phyloP scores from a whole-genome alignment of 1,284 basidiomycete genomes.

The Apiotrichum montevideense region DNA sequence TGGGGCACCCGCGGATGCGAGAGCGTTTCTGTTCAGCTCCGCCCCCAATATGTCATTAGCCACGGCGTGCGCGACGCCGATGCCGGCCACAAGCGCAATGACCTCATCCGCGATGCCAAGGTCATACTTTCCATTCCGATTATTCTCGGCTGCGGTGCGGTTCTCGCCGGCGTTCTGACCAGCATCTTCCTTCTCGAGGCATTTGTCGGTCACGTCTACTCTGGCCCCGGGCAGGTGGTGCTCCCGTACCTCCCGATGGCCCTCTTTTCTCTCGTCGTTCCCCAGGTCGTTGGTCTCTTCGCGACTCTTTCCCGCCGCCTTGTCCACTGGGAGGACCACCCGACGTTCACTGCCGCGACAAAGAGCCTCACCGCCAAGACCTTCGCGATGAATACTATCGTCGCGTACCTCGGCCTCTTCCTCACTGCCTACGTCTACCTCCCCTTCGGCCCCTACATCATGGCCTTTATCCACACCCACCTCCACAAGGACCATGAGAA shows the following conservation, averaged over 20 bases:
- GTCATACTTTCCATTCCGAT: conserved; percentile 71
- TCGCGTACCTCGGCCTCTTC: conserved; percentile 78
- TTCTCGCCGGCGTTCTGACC: conserved; percentile 66
- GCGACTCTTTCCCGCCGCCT: conserved; percentile 62
- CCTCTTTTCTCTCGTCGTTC: conserved; percentile 74
- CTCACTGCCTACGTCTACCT: conserved; percentile 87
- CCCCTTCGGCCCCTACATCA: conserved; percentile 78
- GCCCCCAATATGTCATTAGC: conserved; percentile 56
- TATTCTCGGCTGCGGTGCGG: conserved; percentile 64
- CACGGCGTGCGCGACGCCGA: conserved; percentile 38
- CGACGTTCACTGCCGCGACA: conserved; percentile 67
- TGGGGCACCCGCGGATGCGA: conserved; percentile 66
- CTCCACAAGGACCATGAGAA: conserved; percentile 24
- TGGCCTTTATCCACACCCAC: conserved; percentile 54
- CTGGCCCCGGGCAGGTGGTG: conserved; percentile 72
- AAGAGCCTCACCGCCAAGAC: conserved; percentile 84
- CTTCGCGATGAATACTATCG: conserved; percentile 62
- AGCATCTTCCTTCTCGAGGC: conserved; percentile 80
- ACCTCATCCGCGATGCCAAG: conserved; percentile 55
- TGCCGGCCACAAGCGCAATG: conserved; percentile 19
- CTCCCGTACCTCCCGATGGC: conserved; percentile 78
- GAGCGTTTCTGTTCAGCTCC: conserved; percentile 64
- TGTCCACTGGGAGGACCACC: conserved; percentile 87
- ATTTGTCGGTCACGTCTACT: conserved; percentile 76
- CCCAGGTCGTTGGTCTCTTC: conserved; percentile 74